Base-by-base conservation (phyloP, 768 basidiomycete species). In the Mycena epipterygia region DNA sequence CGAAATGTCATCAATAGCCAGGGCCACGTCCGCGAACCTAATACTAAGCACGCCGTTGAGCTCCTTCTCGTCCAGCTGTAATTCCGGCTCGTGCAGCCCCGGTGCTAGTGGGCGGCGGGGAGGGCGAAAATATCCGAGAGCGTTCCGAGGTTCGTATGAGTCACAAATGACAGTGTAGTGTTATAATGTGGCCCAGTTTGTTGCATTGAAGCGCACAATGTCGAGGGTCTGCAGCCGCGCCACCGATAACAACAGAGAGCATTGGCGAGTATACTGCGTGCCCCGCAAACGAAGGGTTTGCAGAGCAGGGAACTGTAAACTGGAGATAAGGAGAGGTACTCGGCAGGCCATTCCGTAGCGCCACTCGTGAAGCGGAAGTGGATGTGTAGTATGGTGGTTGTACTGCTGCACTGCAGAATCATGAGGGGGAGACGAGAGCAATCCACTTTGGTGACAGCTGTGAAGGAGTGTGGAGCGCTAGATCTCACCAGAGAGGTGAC, bases 1-100 rank as follows among this genome's bases (percentile, higher is more conserved):
- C n/a, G n/a, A n/a, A n/a, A n/a, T n/a, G n/a, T n/a, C n/a, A n/a
- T n/a, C n/a, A n/a, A n/a, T n/a, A n/a, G n/a, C 32, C 37, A 64
- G 37, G 21, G 41, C 62, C 17, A 53, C 51, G 30, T 64, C 62
- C 14, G 49, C 52, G 62, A 64, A 64, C 14, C 37, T 51, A 30
- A 33, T 39, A 6, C 42, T 41, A 27, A 64, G 51, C 3, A 64
- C 46, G 2, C 35, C 19, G 5, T 39, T 37, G 35, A 67, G 46
- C 3, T 60, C 58, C 23, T 21, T 8, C 1, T 25, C 55, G 5
- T 27, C 23, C 21, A 66, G 5, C 35, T 23, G 33, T 35, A 66
- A 49, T 8, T 66, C 46, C 35, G 58, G 30, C 30, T 67, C 66
- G 48, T 33, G 48, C 27, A 67, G 25, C 21, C 57, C 49, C 11